Evolutionary conservation across 2,329 filamentous ascomycete genomes (phyloP).

Genomic region (Aureobasidium sp.): DNA sequence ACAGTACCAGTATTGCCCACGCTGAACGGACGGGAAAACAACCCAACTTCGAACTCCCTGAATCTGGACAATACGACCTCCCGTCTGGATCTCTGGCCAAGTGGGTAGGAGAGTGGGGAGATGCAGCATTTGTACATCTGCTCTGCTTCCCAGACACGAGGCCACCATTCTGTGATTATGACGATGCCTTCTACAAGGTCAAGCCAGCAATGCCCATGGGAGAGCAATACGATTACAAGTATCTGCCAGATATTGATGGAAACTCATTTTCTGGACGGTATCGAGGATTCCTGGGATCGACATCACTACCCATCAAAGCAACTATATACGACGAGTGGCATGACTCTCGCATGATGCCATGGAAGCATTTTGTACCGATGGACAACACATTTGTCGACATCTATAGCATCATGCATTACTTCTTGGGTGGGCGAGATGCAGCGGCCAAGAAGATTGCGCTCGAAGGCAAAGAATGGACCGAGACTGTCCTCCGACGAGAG

Average conservation of each 20-base stretch:
- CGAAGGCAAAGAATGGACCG: slow-evolving; percentile 71
- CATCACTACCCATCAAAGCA: slow-evolving; percentile 74
- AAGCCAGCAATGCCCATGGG: slow-evolving; percentile 55
- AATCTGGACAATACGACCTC: slow-evolving; percentile 43
- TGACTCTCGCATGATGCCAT: slow-evolving; percentile 76
- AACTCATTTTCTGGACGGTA: slow-evolving; percentile 72
- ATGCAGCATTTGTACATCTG: slow-evolving; percentile 50
- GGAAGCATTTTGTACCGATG: slow-evolving; percentile 87
- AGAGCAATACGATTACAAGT: slow-evolving; percentile 70
- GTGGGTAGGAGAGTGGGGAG: slow-evolving; percentile 44
- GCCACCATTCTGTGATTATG: slow-evolving; percentile 59
- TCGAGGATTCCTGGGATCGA: slow-evolving; percentile 70
- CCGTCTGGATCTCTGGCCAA: slow-evolving; percentile 37
- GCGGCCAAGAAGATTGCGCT: slow-evolving; percentile 68
- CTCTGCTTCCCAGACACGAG: slow-evolving; percentile 46
- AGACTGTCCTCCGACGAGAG: slow-evolving; percentile 68
- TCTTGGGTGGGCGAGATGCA: slow-evolving; percentile 64
- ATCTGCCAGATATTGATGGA: slow-evolving; percentile 77
- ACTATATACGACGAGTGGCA: slow-evolving; percentile 84
- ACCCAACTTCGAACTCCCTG: slow-evolving; percentile 45
- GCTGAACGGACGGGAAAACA: slow-evolving; percentile 50
- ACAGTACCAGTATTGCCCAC: slow-evolving; percentile 62
- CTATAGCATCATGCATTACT: slow-evolving; percentile 79
- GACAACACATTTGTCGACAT: slow-evolving; percentile 78
- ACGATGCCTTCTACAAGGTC: slow-evolving; percentile 58